Evolutionary conservation across 1,139 yeast species (phyloP), one percentile per base, ranked within the genome.

Genomic region (Nakaseomyces uthaithaninus): DNA sequence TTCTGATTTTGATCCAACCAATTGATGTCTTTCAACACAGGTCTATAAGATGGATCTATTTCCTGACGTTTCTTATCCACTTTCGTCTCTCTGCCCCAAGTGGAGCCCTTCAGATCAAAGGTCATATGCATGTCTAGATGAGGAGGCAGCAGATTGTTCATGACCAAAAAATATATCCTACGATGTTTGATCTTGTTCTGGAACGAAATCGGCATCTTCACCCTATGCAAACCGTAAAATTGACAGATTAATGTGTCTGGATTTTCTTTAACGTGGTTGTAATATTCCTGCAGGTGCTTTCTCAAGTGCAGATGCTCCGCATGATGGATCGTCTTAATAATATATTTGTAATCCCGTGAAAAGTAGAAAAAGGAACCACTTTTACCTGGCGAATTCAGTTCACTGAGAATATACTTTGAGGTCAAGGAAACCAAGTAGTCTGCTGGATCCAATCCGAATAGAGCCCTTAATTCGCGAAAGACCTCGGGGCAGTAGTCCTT

Each of bases 111-210:
- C 54, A 93, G 71, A 58, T 93, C 99, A 61, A 77, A 93, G 31
- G 91, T 84, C 37, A 75, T 65, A 58, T 87, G 94, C 45, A 91
- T 80, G 49, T 85, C 94, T 43, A 91, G 72, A 56, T 86, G 89
- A 5, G 97, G 95, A 0, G 99, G 98, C 63, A 93, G 91, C 41
- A 93, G 69, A 58, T 93, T 93, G 66, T 93, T 93, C 98, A 93
- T 93, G 34, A 93, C 96, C 42, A 93, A 72, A 53, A 93, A 91
- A 63, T 93, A 95, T 33, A 91, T 86, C 59, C 86, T 89, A 45
- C 93, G 75, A 43, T 72, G 72, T 33, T 75, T 76, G 14, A 66
- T 54, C 27, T 63, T 63, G 40, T 54, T 55, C 46, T 57, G 53
- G 35, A 59, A 58, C 17, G 80, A 76, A 30, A 83, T 73, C 10